Conservation (phyloP, 768 basidiomycete species). For the Lactarius akahatsu region DNA sequence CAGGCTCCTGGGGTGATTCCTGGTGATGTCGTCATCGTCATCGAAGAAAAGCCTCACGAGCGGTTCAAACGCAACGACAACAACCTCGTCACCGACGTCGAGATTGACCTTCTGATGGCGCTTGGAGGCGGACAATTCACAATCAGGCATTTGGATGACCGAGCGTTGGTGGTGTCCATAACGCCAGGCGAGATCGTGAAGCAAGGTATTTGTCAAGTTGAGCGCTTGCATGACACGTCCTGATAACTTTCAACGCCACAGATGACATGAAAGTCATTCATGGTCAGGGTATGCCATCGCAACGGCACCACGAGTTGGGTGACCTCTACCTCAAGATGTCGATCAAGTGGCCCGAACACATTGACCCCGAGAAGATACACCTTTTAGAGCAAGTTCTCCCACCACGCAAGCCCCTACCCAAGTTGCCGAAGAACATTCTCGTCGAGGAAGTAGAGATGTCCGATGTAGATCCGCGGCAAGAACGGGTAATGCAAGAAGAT, state of each 20-base stretch:
- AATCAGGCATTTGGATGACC: constrained; percentile 93
- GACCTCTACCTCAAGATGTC: constrained; percentile 86
- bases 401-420: constrained; percentile 64
- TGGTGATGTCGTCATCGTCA: constrained; percentile 91
- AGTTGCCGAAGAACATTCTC: constrained; percentile 61
- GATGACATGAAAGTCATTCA: constrained; percentile 88
- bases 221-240: neutral
- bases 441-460: constrained; percentile 85
- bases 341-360: constrained; percentile 85
- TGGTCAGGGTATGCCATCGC: constrained; percentile 98
- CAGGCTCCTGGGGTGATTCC: constrained; percentile 86
- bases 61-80: constrained; percentile 86
- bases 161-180: constrained; percentile 78
- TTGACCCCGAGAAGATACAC: constrained; percentile 65
- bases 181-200: constrained; percentile 90
- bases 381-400: constrained; percentile 85
- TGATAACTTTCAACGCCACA: constrained; percentile 35
- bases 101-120: constrained; percentile 90
- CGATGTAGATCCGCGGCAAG: constrained; percentile 71
- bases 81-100: constrained; percentile 82
- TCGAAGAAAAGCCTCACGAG: constrained; percentile 91
- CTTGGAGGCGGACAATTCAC: constrained; percentile 88
- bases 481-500: constrained; percentile 55
- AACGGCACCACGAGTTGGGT: constrained; percentile 94
- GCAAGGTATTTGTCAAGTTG: constrained; percentile 61